These are phyloP conservation scores for Geotrichum candidum DNA, from an alignment of 1,139 yeast species.

Conservation along the genomic window DNA sequence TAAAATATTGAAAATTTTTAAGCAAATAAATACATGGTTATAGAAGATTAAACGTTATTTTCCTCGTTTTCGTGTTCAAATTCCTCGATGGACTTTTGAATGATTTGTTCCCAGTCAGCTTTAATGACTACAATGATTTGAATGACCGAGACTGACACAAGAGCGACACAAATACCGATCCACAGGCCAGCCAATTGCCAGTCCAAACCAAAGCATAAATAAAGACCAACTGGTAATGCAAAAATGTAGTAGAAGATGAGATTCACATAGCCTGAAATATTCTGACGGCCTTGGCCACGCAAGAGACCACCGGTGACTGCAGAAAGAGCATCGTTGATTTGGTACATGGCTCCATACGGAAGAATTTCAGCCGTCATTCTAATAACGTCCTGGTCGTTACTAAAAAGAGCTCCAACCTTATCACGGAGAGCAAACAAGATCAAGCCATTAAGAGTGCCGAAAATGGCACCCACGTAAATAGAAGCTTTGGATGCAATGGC, in stretches of 20 bases:
- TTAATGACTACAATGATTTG: slow-evolving; percentile 14
- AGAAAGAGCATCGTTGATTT: slow-evolving; percentile 74
- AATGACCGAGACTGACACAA: slow-evolving; percentile 14
- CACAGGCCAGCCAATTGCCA: slow-evolving; percentile 63
- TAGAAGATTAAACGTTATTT: not conserved
- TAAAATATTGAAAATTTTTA: not conserved
- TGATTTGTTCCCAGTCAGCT: slow-evolving; percentile 17
- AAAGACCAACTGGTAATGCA: slow-evolving; percentile 66
- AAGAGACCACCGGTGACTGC: slow-evolving; percentile 77
- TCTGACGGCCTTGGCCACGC: slow-evolving; percentile 82
- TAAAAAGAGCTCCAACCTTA: slow-evolving; percentile 57
- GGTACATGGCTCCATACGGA: slow-evolving; percentile 67
- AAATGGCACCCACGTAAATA: slow-evolving; percentile 47
- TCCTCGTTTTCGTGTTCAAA: slow-evolving; percentile 1
- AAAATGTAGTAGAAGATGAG: slow-evolving; percentile 62
- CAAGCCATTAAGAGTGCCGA: slow-evolving; percentile 52
- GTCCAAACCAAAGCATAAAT: slow-evolving; percentile 51
- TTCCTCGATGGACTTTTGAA: slow-evolving; percentile 14
- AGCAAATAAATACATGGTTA: not conserved
- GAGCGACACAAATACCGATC: slow-evolving; percentile 66
- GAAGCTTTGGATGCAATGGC: slow-evolving; percentile 60
- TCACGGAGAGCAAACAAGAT: slow-evolving; percentile 47
- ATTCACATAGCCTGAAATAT: slow-evolving; percentile 72
- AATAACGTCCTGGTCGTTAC: slow-evolving; percentile 61
- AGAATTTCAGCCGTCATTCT: slow-evolving; percentile 45